A percentile compares a stretch with the other conserved stretches of the same genome.
Evolutionary conservation across 805 yeast species (phyloP).

Genomic region (Candida ovalis): DNA sequence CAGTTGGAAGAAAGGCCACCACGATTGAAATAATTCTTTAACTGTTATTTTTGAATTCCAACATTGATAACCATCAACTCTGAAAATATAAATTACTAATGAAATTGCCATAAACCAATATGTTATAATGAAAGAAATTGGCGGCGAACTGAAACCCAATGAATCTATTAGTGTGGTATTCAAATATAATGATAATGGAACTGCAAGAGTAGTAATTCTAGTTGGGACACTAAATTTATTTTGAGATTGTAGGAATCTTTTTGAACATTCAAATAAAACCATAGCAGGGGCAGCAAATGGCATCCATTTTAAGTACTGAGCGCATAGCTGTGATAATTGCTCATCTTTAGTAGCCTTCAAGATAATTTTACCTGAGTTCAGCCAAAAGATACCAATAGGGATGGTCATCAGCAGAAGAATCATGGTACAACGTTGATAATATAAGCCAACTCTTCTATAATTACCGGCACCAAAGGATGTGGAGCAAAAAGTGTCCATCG

Average conservation of each 20-base stretch:
- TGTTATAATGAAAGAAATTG: slow-evolving; percentile 62
- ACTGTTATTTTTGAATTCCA: slow-evolving; percentile 39
- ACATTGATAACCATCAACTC: slow-evolving; percentile 62
- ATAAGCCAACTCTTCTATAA: slow-evolving; percentile 58
- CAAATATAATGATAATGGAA: slow-evolving; percentile 60
- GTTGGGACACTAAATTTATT: slow-evolving; percentile 76
- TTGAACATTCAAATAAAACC: slow-evolving; percentile 63
- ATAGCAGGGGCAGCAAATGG: slow-evolving; percentile 65
- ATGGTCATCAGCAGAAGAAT: slow-evolving; percentile 45
- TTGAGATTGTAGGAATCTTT: slow-evolving; percentile 71
- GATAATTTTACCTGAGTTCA: slow-evolving; percentile 43
- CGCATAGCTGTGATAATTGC: slow-evolving; percentile 44
- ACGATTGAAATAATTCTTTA: slow-evolving; percentile 33
- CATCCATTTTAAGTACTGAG: slow-evolving; percentile 48
- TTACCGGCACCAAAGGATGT: slow-evolving; percentile 70
- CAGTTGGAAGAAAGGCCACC: slow-evolving; percentile 42
- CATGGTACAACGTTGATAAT: slow-evolving; percentile 60
- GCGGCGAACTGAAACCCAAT: slow-evolving; percentile 69
- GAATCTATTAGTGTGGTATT: slow-evolving; percentile 60
- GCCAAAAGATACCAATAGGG: slow-evolving; percentile 62
- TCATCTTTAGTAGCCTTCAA: slow-evolving; percentile 40
- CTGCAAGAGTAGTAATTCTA: slow-evolving; percentile 56
- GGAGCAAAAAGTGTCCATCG: slow-evolving; percentile 72
- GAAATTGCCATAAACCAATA: slow-evolving; percentile 64
- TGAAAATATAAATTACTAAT: slow-evolving; percentile 48